Evolutionary conservation across 257 asterid species (phyloP), one percentile per base, ranked within the genome.

Genomic region (Fraxinus anomala): DNA sequence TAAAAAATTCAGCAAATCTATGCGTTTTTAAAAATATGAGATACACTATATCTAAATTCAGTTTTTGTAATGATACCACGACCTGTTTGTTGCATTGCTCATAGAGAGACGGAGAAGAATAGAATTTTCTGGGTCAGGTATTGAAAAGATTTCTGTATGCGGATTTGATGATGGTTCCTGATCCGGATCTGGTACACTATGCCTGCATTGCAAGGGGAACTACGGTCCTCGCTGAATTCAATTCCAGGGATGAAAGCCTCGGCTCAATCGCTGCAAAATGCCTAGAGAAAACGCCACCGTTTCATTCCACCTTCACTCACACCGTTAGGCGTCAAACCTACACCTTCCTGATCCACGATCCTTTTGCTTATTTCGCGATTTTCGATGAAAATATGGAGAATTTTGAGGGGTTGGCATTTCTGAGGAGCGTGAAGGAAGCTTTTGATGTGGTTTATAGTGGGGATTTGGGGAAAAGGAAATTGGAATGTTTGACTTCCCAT

Each of bases 211-310:
- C 97, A 0, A 85, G 77, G 30, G 96, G 87, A 51, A 73, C 91
- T 73, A 88, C 87, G 79, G 74, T 91, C 17, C 77, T 95, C 47
- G 94, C 99, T 4, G 98, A 95, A 74, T 91, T 91, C 93, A 95
- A 90, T 85, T 87, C 98, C 49, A 83, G 79, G 39, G 94, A 91
- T 80, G 96, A 92, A 61, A 94, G 82, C 56, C 94, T 95, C 80
- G 91, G 96, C 59, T 79, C 82, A 26, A 74, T 88, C 63, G 98
- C 99, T 5, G 83, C 84, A 73, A 87, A 83, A 82, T 95, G 99
- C 87, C 93, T 95, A 37, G 86, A 77, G 70, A 88, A 85, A 1
- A 87, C 98, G 26, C 98, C 99, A 12, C 88, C 85, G 70, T 77
- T 83, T 6, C 98, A 95, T 68, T 81, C 97, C 34, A 31, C 78